Evolutionary conservation across 2,329 filamentous ascomycete species (phyloP), one percentile per base, ranked within the genome.

Genomic region (Exophiala spinifera): DNA sequence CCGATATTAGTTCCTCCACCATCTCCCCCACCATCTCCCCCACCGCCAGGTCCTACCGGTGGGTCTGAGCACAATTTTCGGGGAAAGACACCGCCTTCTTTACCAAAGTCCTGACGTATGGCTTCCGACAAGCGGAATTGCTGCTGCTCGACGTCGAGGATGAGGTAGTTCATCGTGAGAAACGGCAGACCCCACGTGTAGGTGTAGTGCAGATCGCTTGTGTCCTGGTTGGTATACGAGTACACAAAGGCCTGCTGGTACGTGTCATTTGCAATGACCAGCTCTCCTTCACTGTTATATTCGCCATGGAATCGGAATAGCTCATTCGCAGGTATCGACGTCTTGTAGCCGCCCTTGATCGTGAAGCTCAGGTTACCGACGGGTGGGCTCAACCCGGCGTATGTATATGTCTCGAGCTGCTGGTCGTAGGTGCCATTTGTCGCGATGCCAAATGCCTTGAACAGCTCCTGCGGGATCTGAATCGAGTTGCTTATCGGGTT

Each of bases 111-210:
- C 31, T 39, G 23, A 34, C 45, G 52, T 15, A 52, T 51, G 4
- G 59, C 59, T n/a, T 46, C 44, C 13, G 51, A 50, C 20, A 61
- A 46, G 4, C 47, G 43, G 33, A 57, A 53, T 19, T 55, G 28
- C 10, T 51, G 31, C 28, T 43, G 17, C 23, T 46, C 56, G 14
- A 46, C 33, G 31, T 61, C 59, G 40, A 55, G n/a, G 15, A 61
- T 31, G 19, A 61, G 46, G 44, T 60, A 61, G 40, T 60, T 59
- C 56, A 56, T 53, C 14, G 55, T 59, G 19, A 59, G 33, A 51
- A 55, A 60, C 15, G 59, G 56, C 2, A 57, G 37, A n/a, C 59
- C 59, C 44, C 51, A 57, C n/a, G 17, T 17, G n/a, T 20, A 13
- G n/a, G 25, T 4, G 42, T 33, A 31, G 3, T 46, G 39, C 15